A percentile compares a stretch with the other conserved stretches of the same genome.
Evolutionary conservation across 2,329 filamentous ascomycete species (phyloP).

Genomic region (Aspergillus quadrilineatus): DNA sequence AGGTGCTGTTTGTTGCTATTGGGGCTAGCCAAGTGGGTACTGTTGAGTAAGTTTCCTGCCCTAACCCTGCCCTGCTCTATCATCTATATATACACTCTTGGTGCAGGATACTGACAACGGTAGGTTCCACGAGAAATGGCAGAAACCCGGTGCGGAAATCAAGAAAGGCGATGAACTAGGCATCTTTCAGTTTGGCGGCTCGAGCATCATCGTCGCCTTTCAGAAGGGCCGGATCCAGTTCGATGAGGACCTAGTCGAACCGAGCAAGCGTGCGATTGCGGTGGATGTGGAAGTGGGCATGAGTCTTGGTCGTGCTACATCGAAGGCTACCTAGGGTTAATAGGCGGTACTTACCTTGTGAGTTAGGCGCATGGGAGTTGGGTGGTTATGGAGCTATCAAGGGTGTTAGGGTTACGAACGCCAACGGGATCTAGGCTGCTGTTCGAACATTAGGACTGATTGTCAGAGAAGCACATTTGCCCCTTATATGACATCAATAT

Average conservation of each 20-base stretch:
- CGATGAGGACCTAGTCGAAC: constrained; percentile 38
- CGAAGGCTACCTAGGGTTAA: not conserved
- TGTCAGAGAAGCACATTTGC: too few relatives aligned
- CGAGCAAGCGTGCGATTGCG: constrained; percentile 34
- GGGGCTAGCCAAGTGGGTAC: constrained; percentile 43
- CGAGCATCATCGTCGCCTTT: constrained; percentile 44
- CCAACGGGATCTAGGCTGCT: too few relatives aligned
- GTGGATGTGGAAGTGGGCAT: constrained; percentile 43
- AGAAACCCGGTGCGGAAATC: constrained; percentile 30
- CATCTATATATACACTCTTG: not conserved
- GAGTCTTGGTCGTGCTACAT: constrained; percentile 31
- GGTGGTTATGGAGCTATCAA: too few relatives aligned
- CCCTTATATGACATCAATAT: too few relatives aligned
- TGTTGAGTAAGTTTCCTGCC: constrained; percentile 34
- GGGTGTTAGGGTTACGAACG: too few relatives aligned
- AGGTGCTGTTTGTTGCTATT: constrained; percentile 46
- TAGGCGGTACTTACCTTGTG: not conserved
- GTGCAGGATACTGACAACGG: not conserved
- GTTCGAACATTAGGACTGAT: too few relatives aligned
- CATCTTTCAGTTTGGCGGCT: constrained; percentile 45
- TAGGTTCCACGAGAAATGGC: constrained; percentile 38
- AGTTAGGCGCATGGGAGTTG: not conserved
- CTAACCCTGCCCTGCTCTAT: not conserved
- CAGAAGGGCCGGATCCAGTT: constrained; percentile 39
- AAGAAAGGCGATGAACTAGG: constrained; percentile 45